A percentile compares a stretch with the other conserved stretches of the same genome.
Evolutionary conservation across 116 monocot genomes (phyloP).

Genomic region (Trichopus zeylanicus): DNA sequence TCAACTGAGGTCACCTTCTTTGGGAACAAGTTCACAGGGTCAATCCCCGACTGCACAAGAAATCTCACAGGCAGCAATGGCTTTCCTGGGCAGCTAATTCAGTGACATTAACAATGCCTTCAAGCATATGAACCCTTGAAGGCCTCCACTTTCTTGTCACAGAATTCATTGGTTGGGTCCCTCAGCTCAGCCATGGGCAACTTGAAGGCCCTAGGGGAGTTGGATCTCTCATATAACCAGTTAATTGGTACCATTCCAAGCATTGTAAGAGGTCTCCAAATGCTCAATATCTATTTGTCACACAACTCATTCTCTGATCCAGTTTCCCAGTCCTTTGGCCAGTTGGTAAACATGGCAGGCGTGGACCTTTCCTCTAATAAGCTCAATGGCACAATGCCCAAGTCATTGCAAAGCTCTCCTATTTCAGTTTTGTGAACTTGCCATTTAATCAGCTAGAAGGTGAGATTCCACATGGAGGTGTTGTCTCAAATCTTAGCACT

Average conservation of each 20-base stretch:
- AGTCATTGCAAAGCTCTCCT: background rate
- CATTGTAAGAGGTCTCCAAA: background rate
- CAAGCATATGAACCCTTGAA: background rate
- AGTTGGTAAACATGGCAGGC: background rate
- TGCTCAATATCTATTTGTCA: constrained; percentile 1
- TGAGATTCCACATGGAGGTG: constrained; percentile 11
- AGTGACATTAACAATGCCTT: background rate
- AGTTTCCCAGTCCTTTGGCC: background rate
- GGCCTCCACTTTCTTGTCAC: background rate
- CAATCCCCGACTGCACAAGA: background rate
- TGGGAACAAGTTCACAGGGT: background rate
- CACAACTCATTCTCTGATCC: background rate
- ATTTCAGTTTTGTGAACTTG: constrained; percentile 5
- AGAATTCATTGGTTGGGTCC: background rate
- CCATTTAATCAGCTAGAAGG: constrained; percentile 20
- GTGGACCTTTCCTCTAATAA: constrained; percentile 2
- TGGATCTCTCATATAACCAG: background rate
- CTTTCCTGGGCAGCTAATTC: background rate
- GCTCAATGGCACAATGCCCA: background rate
- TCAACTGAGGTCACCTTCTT: background rate
- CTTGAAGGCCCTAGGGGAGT: background rate
- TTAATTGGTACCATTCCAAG: background rate
- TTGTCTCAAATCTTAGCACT: constrained; percentile 6
- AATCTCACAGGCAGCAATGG: background rate
- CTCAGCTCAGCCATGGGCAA: background rate